A percentile compares a stretch with the other conserved stretches of the same genome.
Evolutionary conservation across 1,284 basidiomycete genomes (phyloP).

Genomic region (Tetrapyrgos nigripes): DNA sequence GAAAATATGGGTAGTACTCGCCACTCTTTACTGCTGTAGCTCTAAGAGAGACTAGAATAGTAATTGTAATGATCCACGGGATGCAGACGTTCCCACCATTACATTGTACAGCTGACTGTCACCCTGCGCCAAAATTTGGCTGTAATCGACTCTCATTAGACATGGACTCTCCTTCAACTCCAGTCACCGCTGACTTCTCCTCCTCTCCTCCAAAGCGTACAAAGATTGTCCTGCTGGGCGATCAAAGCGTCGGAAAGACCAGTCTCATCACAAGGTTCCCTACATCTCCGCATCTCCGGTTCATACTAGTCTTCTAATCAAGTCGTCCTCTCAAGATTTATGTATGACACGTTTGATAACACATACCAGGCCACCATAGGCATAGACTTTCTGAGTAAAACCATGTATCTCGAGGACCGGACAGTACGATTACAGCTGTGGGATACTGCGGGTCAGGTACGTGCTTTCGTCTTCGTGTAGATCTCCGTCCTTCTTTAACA

Average conservation of each 20-base stretch:
- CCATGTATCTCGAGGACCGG: constrained; percentile 99
- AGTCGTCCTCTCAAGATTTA: constrained; percentile 69
- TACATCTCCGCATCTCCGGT: constrained; percentile 15
- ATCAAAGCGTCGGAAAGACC: constrained; percentile 96
- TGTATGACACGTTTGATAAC: constrained; percentile 99
- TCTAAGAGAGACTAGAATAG: too few relatives aligned
- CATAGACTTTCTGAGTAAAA: constrained; percentile 99
- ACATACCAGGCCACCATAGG: constrained; percentile 99
- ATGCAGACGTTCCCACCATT: neutral
- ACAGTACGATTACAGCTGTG: constrained; percentile 98
- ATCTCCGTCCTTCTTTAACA: constrained; percentile 1
- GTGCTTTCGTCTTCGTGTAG: constrained; percentile 22
- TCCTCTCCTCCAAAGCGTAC: constrained; percentile 91
- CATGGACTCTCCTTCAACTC: constrained; percentile 63
- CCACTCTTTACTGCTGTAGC: too few relatives aligned
- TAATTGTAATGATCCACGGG: too few relatives aligned
- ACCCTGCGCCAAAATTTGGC: constrained; percentile 3
- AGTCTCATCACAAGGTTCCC: constrained; percentile 93
- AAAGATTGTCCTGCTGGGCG: constrained; percentile 94
- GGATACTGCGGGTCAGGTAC: constrained; percentile 97
- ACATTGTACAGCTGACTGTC: constrained; percentile 21
- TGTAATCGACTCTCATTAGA: constrained; percentile 2
- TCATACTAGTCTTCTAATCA: constrained; percentile 4
- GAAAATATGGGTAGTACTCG: too few relatives aligned
- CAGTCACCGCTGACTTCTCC: constrained; percentile 81